Conservation (phyloP, 129 eudicot genomes). For the Lactuca sativa region DNA sequence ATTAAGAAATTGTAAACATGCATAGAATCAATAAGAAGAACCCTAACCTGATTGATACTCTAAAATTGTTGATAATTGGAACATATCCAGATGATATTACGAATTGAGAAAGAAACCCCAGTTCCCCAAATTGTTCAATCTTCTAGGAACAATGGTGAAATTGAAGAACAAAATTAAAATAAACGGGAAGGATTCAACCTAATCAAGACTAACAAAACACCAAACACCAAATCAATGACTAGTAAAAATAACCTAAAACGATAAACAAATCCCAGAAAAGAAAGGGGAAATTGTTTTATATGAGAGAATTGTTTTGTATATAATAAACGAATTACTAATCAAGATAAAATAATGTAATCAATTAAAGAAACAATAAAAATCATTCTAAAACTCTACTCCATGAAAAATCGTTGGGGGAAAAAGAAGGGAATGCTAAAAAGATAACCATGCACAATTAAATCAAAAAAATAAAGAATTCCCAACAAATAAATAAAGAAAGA, state of each 20-base stretch:
- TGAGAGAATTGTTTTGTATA: slow-evolving; percentile 14
- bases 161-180: slow-evolving; percentile 2
- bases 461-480: background rate
- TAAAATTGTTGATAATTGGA: slow-evolving; percentile 25
- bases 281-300: slow-evolving; percentile 2
- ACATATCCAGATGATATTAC: slow-evolving; percentile 19
- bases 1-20: slow-evolving; percentile 17
- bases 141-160: slow-evolving; percentile 15
- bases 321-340: slow-evolving; percentile 16
- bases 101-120: slow-evolving; percentile 25
- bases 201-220: slow-evolving; percentile 38
- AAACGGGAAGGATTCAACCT: slow-evolving; percentile 33
- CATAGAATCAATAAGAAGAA: slow-evolving; percentile 24
- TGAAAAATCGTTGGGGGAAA: slow-evolving; percentile 27
- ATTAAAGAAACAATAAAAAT: slow-evolving; percentile 18
- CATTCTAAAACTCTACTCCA: slow-evolving; percentile 21
- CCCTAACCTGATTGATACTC: slow-evolving; percentile 34
- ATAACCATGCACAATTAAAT: background rate
- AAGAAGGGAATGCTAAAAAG: slow-evolving; percentile 13
- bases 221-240: slow-evolving; percentile 33
- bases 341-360: background rate
- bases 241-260: slow-evolving; percentile 31
- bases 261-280: slow-evolving; percentile 26
- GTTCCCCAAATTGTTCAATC: slow-evolving; percentile 19
- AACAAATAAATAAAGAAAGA: slow-evolving; percentile 6